Evolutionary conservation across 352 stramenopile species (phyloP), one percentile per base, ranked within the genome.

Genomic region (Aphanomyces stellatus): DNA sequence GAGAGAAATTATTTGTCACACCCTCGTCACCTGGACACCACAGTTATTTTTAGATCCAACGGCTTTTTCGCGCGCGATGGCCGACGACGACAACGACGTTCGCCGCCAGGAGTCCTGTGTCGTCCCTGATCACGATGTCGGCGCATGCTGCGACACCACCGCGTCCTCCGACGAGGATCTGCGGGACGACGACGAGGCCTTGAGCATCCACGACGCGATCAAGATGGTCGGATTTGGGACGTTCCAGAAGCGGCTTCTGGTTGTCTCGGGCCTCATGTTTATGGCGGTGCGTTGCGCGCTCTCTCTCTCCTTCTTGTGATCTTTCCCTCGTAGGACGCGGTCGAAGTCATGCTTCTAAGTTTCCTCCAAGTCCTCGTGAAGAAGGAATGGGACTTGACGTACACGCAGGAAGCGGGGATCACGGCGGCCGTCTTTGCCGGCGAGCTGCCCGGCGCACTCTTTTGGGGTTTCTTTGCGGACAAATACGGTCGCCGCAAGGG

Each of bases 401-500:
- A 55, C 15, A 31, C 60, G n/a, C 60, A 67, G 34, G 25, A 67
- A 67, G 60, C 60, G 4, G 60, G 60, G 13, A 67, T 67, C 49
- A 67, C 60, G 11, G 60, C 60, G 8, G 60, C 60, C 17, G 60
- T 67, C 4, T 67, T 67, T 40, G 60, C 60, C 4, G 60, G 60
- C 8, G 60, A 67, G 25, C 28, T 67, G 19, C 60, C 60, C n/a
- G 60, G 60, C 4, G 60, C 60, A 30, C 43, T 67, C 22, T 67
- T 67, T 53, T 67, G 60, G 60, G 60, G 60, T 30, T 67, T 57
- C 60, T 67, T 67, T 53, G 60, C 34, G 37, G 60, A 67, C 49
- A 56, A 57, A n/a, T 67, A 57, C 34, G 60, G 60, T 4, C 60
- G 60, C 8, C 60, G 60, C 49, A 33, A 57, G 40, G 60, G 60